phyloP scores from a whole-genome alignment of 208 protist genomes.

The Naegleria fowleri region DNA sequence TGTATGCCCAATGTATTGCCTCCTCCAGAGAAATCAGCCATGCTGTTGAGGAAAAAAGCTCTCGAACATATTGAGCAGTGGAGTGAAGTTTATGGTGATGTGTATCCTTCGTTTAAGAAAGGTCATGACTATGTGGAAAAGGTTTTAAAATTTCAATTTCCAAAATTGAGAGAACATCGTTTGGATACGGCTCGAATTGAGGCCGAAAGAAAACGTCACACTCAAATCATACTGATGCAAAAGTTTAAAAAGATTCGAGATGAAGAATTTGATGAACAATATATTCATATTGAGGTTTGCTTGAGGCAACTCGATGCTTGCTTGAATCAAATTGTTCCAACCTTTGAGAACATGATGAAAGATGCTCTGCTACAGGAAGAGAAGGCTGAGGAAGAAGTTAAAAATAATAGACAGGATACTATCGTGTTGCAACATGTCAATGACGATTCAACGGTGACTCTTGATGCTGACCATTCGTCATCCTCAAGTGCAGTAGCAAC shows the following conservation, averaged over 20 bases:
- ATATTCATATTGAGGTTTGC: neutral
- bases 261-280: neutral
- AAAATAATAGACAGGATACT: no score
- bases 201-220: neutral
- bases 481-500: no score
- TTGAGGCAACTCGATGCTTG: neutral
- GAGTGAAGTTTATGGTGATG: neutral
- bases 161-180: neutral
- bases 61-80: neutral
- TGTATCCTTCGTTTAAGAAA: neutral
- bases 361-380: neutral
- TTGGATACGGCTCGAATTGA: neutral
- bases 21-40: neutral
- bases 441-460: no score
- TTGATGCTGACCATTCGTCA: no score
- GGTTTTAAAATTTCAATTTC: neutral
- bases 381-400: neutral
- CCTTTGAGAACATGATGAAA: neutral
- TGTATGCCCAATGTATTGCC: neutral
- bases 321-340: neutral
- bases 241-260: neutral
- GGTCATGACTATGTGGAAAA: neutral
- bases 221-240: neutral
- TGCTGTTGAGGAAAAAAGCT: neutral
- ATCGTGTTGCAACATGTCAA: no score